A percentile compares a stretch with the other conserved stretches of the same genome.
Conservation (phyloP, 352 stramenopile genomes). For the Pythium graminicola region DNA sequence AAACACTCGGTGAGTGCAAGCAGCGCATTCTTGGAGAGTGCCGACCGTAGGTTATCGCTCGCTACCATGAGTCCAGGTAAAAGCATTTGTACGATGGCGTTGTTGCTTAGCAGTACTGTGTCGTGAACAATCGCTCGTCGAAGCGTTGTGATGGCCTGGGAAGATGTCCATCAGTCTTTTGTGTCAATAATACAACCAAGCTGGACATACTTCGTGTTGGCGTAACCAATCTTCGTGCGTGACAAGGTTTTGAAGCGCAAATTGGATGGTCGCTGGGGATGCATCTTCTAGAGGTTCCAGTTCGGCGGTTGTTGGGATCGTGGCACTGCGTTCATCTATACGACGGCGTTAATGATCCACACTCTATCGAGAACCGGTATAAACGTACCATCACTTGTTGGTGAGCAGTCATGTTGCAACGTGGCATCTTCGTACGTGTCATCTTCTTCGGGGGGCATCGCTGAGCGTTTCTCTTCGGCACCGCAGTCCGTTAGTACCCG, state of each 20-base stretch:
- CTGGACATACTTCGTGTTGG: slow-evolving; percentile 41
- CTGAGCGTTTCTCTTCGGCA: neutral
- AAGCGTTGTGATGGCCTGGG: slow-evolving; percentile 37
- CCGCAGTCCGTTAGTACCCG: no score
- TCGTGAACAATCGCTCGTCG: slow-evolving; percentile 57
- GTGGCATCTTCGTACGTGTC: neutral
- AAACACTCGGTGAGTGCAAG: slow-evolving; percentile 58
- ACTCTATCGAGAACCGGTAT: neutral
- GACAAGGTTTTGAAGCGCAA: slow-evolving; percentile 26
- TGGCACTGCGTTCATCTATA: slow-evolving; percentile 21
- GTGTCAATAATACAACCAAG: neutral
- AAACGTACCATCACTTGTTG: slow-evolving; percentile 9
- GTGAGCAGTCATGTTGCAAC: no score
- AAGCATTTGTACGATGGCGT: slow-evolving; percentile 22
- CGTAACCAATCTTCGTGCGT: slow-evolving; percentile 46
- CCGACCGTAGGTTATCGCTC: slow-evolving; percentile 60
- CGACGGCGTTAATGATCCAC: neutral
- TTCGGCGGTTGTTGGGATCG: slow-evolving; percentile 23
- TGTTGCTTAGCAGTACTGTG: slow-evolving; percentile 19
- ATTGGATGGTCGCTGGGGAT: neutral
- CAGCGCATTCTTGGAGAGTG: slow-evolving; percentile 65
- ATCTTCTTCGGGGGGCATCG: neutral
- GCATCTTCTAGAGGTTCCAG: slow-evolving; percentile 19
- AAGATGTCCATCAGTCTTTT: neutral
- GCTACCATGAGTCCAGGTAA: slow-evolving; percentile 32